Evolutionary conservation across 495 filamentous ascomycete species (phyloP), one percentile per base, ranked within the genome.

Genomic region (Xylaria curta): DNA sequence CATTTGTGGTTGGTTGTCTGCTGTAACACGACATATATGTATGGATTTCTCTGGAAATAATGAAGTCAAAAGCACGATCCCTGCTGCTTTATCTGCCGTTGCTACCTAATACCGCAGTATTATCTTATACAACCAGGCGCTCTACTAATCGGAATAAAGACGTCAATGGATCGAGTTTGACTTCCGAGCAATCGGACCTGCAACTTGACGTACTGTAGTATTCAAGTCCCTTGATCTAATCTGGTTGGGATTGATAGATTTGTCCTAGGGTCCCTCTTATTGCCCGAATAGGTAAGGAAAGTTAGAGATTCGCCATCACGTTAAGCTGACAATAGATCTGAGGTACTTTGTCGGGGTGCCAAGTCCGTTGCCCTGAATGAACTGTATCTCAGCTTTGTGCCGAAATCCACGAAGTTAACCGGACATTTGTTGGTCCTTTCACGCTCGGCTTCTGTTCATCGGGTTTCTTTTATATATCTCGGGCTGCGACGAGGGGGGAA

Each of bases 271-370:
- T 44, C 21, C 33, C 65, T 26, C 21, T 42, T 67, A 54, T 67
- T 67, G 15, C 65, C 65, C 49, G 33, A 42, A 67, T 42, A 8
- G 65, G 65, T 44, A 67, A 67, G 49, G 56, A 7, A 53, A 24
- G 17, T 53, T 0, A 40, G 33, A 13, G 47, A 67, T 56, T 65
- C 40, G 26, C 62, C 26, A 65, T 65, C 62, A 65, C 21, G 42
- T 65, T 19, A 28, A 36, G 60, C 38, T 44, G 31, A 36, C 21
- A 17, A 0, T 19, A 42, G 60, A 44, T 63, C 36, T 44, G 2
- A 49, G 62, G 42, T 65, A 47, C 65, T 49, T 67, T 54, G 65
- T 26, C 65, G 49, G 36, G 33, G 21, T 47, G 47, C 65, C 36
- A 67, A 42, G 60, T 28, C 60, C 60, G 59, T 31, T 31, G 24